Conservation (phyloP, 2,329 filamentous ascomycete species). For the Colletotrichum sp. region DNA sequence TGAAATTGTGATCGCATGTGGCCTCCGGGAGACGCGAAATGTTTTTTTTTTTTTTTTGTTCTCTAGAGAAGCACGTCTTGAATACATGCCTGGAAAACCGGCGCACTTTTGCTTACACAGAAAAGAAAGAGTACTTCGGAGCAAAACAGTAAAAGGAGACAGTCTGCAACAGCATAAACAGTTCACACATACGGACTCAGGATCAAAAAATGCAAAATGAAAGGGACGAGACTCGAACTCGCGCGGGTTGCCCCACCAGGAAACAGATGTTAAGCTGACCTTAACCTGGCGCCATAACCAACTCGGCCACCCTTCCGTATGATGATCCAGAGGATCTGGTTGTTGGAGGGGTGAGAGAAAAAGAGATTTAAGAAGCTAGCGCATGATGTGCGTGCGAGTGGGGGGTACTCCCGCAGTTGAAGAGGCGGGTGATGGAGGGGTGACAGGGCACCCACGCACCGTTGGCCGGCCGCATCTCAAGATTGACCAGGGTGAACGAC, state of each 20-base stretch:
- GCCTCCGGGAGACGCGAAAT: neutral
- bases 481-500: neutral
- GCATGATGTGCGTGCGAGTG: neutral
- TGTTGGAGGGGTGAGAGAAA: fast-evolving
- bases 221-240: slow-evolving; percentile 23
- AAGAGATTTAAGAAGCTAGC: neutral
- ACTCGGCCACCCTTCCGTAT: slow-evolving; percentile 20
- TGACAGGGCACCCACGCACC: neutral
- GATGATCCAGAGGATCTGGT: neutral
- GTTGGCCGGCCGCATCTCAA: neutral
- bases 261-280: slow-evolving; percentile 22
- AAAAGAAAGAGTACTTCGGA: neutral
- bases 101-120: neutral
- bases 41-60: neutral
- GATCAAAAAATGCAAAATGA: neutral
- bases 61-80: neutral
- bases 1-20: neutral
- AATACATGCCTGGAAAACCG: neutral
- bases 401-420: neutral
- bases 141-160: neutral
- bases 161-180: too few species aligned
- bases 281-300: slow-evolving; percentile 23
- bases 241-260: slow-evolving; percentile 23
- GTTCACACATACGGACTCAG: too few species aligned
- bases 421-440: neutral